These are phyloP conservation scores for Botrytis cinerea DNA, from an alignment of 2,329 filamentous ascomycete species.

Conservation along the genomic window DNA sequence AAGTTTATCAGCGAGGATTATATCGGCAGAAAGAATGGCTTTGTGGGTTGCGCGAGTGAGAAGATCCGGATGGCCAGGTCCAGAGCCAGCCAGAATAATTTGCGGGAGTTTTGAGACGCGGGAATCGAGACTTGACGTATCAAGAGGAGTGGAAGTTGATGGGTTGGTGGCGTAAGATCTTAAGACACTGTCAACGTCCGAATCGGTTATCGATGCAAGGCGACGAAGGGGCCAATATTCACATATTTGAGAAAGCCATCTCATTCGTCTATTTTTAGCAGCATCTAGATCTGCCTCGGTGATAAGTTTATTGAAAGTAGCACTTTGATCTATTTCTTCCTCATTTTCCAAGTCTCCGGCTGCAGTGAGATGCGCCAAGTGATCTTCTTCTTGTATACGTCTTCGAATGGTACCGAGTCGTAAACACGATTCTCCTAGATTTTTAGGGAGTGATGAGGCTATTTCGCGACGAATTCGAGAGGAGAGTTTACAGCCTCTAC, in stretches of 20 bases:
- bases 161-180: slow-evolving; percentile 59
- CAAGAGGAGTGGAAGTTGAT: slow-evolving; percentile 38
- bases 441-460: slow-evolving; percentile 71
- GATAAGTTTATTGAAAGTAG: slow-evolving; percentile 83
- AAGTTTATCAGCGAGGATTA: slow-evolving; percentile 85
- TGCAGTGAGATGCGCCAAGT: slow-evolving; percentile 43
- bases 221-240: slow-evolving; percentile 95
- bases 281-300: slow-evolving; percentile 71
- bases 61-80: slow-evolving; percentile 89
- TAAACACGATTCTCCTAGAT: slow-evolving; percentile 75
- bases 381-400: slow-evolving; percentile 74
- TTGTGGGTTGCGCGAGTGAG: slow-evolving; percentile 81
- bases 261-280: slow-evolving; percentile 77
- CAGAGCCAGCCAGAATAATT: slow-evolving; percentile 87
- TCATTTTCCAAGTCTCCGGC: slow-evolving; percentile 42
- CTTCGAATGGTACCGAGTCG: slow-evolving; percentile 73
- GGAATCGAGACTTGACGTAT: slow-evolving; percentile 39
- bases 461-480: slow-evolving; percentile 88
- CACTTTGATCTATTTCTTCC: slow-evolving; percentile 69
- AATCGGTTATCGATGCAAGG: slow-evolving; percentile 76
- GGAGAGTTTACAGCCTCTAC: slow-evolving; percentile 90
- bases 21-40: slow-evolving; percentile 71
- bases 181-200: slow-evolving; percentile 77
- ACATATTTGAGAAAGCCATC: slow-evolving; percentile 94
- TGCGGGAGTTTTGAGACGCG: slow-evolving; percentile 54